phyloP scores from a whole-genome alignment of 2,329 filamentous ascomycete species.

The Penicillium expansum region DNA sequence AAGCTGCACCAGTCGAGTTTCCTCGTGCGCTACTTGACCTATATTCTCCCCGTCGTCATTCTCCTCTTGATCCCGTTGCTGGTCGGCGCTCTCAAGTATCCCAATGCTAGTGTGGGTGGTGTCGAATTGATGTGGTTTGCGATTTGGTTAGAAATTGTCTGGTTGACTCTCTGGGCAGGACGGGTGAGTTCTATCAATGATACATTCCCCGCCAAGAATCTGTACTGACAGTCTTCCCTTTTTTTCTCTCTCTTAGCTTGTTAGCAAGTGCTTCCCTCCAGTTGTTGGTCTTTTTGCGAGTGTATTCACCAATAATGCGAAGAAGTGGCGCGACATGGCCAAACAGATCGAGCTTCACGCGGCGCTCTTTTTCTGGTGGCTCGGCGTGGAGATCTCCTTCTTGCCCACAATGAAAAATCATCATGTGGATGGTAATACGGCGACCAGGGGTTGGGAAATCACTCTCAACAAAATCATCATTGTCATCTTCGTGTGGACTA shows the following conservation, averaged over 20 bases:
- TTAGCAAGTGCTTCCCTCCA: slow-evolving; percentile 63
- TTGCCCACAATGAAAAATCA: slow-evolving; percentile 74
- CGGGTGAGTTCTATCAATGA: slow-evolving; percentile 40
- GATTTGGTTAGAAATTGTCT: slow-evolving; percentile 91
- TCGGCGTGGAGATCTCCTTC: slow-evolving; percentile 83
- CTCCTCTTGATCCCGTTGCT: slow-evolving; percentile 67
- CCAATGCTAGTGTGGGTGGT: slow-evolving; percentile 65
- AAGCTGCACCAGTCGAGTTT: slow-evolving; percentile 63
- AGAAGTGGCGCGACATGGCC: slow-evolving; percentile 91
- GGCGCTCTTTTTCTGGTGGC: slow-evolving; percentile 87
- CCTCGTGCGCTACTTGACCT: slow-evolving; percentile 67
- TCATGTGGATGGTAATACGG: slow-evolving; percentile 53
- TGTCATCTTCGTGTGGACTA: slow-evolving; percentile 73
- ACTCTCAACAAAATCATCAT: slow-evolving; percentile 84
- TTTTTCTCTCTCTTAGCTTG: slow-evolving; percentile 46
- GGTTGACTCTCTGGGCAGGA: slow-evolving; percentile 84
- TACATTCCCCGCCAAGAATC: too few relatives aligned
- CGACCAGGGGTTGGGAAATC: slow-evolving; percentile 65
- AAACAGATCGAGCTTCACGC: slow-evolving; percentile 80
- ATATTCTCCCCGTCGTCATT: slow-evolving; percentile 64
- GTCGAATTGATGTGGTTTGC: slow-evolving; percentile 86
- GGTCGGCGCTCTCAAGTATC: slow-evolving; percentile 60
- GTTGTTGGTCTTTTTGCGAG: slow-evolving; percentile 64
- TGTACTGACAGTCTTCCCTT: background rate
- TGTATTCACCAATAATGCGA: slow-evolving; percentile 78